Base-by-base conservation (phyloP, 768 basidiomycete genomes). In the Xerocomellus intermedius region DNA sequence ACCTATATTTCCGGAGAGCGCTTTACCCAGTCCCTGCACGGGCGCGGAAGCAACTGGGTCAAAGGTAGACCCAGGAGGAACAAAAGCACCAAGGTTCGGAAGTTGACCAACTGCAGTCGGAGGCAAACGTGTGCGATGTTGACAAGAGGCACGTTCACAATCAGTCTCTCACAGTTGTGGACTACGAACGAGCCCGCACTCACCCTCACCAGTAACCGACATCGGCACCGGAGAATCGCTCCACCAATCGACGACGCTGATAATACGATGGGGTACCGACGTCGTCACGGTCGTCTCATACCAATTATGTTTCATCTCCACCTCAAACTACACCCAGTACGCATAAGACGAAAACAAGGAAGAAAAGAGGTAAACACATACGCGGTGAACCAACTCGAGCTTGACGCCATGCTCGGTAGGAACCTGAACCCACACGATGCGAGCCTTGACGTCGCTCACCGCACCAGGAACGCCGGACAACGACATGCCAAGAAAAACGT, bases 261-360 rank as follows among this genome's bases (percentile, higher is more conserved):
- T 75, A 62, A 94, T 85, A 55, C 85, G 80, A 67, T 92, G 86
- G 21, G 91, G 89, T 13, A 79, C 70, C 24, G 73, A 67, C 3
- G 82, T 85, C 13, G 89, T 85, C 39, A 98, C 86, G 32, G 90
- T 81, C 3, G 92, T 82, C 70, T 97, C 94, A 64, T 98, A 98
- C 91, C 91, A 95, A 74, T 94, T 97, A 73, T 97, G 86, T 66
- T 85, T 65, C 88, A 95, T 93, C 78, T 94, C 89, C 44, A 96
- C 88, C 67, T 94, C 92, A 63, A 94, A 89, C 84, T 87, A n/a
- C 56, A 42, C 19, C n/a, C 13, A 12, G 17, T 13, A 39, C 33
- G 4, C 21, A 19, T 57, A 19, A 60, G 53, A 45, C 6, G 7
- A 22, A 8, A 28, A 3, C 5, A 28, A 28, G 4, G 26, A n/a